Conservation (phyloP, 2,329 filamentous ascomycete species). For the Arthrobotrys entomopaga region DNA sequence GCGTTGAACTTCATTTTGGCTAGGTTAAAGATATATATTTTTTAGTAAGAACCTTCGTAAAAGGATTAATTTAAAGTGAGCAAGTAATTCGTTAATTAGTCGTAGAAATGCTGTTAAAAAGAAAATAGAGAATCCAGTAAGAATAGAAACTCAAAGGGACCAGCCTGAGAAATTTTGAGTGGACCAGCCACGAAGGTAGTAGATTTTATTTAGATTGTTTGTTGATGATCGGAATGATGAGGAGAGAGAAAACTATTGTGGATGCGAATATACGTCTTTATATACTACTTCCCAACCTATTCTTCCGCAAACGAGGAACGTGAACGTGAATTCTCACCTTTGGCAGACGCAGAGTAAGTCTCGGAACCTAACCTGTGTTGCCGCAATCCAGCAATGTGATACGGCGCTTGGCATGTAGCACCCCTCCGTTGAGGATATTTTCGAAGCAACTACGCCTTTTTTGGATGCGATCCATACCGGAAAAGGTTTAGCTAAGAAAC, state of each 20-base stretch:
- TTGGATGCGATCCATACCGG: too few species aligned
- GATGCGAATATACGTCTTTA: conserved; percentile 17
- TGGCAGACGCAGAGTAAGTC: background rate
- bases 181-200: conserved; percentile 41
- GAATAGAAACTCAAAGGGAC: conserved; percentile 17
- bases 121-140: background rate
- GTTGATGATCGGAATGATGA: conserved; percentile 35
- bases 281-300: conserved; percentile 7
- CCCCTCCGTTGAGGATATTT: too few species aligned
- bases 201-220: conserved; percentile 13
- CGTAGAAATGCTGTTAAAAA: background rate
- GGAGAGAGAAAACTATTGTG: conserved; percentile 15
- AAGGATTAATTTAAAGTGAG: too few species aligned
- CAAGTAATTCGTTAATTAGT: background rate
- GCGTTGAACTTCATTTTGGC: conserved; percentile 44
- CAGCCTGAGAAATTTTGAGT: conserved; percentile 27
- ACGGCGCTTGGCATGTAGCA: conserved; percentile 1
- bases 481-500: too few species aligned
- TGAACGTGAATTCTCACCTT: background rate
- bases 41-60: too few species aligned
- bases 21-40: conserved; percentile 3
- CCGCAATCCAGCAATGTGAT: background rate
- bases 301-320: too few species aligned
- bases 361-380: conserved; percentile 1
- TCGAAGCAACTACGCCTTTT: too few species aligned